Percentiles rank a stretch among this genome's conserved stretches.
Evolutionary conservation across 345 rosid genomes (phyloP).

Genomic region (Brassica incana): DNA sequence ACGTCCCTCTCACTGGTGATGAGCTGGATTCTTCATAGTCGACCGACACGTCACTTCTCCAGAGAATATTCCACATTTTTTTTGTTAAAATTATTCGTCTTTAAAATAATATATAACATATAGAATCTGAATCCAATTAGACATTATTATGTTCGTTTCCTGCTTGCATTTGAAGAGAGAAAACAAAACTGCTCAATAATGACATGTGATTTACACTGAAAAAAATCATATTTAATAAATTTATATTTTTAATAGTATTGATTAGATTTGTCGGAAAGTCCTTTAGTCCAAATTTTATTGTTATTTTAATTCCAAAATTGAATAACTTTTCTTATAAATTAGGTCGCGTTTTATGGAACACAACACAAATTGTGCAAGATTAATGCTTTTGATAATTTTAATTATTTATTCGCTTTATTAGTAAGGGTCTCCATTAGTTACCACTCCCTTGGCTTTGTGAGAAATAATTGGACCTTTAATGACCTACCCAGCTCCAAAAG

Average conservation of each 20-base stretch:
- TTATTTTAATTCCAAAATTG: neutral
- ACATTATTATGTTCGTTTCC: too few species aligned
- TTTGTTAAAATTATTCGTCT: neutral
- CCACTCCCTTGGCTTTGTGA: constrained; percentile 24
- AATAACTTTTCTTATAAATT: neutral
- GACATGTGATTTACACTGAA: too few species aligned
- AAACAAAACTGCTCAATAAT: too few species aligned
- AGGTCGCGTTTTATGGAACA: constrained; percentile 25
- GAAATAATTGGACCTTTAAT: constrained; percentile 37
- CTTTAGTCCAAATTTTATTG: neutral
- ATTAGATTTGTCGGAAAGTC: neutral
- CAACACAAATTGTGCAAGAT: neutral
- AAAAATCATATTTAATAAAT: too few species aligned
- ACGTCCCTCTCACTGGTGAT: neutral
- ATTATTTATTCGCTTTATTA: constrained; percentile 2
- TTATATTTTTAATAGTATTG: too few species aligned
- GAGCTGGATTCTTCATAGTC: constrained; percentile 19
- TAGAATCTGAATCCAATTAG: neutral
- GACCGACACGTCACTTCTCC: constrained; percentile 21
- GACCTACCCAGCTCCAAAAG: constrained; percentile 26
- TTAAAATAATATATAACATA: neutral
- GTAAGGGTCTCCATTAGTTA: constrained; percentile 25
- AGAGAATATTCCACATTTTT: constrained; percentile 27
- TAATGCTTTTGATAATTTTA: neutral
- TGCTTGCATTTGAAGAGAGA: too few species aligned